Conservation (phyloP, 768 basidiomycete genomes). For the Lyophyllum shimeji region DNA sequence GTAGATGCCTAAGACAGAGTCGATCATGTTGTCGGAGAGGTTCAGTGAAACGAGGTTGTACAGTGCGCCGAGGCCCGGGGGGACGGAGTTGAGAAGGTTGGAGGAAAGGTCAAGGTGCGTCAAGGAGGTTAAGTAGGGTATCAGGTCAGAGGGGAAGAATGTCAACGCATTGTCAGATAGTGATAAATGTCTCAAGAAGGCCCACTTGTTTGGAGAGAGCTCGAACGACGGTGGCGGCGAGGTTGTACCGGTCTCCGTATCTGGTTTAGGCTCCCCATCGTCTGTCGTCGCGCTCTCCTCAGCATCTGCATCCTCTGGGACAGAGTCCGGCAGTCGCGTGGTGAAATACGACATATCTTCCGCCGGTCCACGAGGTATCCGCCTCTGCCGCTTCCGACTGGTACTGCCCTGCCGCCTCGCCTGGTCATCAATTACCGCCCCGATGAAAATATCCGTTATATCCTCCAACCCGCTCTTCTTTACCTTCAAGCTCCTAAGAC, state of each 20-base stretch:
- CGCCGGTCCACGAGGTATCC: conserved; percentile 37
- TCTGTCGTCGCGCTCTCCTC: conserved; percentile 19
- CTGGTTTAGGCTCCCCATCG: conserved; percentile 16
- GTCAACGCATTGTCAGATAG: conserved; percentile 81
- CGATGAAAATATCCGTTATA: conserved; percentile 72
- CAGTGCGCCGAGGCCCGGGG: conserved; percentile 69
- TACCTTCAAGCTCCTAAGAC: conserved; percentile 72
- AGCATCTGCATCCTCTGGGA: conserved; percentile 46
- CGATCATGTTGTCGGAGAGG: conserved; percentile 96
- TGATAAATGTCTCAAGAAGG: conserved; percentile 71
- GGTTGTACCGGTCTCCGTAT: conserved; percentile 18
- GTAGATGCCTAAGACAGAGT: conserved; percentile 89
- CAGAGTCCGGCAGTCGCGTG: conserved; percentile 55
- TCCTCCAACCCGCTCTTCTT: conserved; percentile 82
- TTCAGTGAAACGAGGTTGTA: conserved; percentile 88
- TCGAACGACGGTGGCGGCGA: conserved; percentile 32
- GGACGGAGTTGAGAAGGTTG: conserved; percentile 89
- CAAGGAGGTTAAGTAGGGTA: conserved; percentile 69
- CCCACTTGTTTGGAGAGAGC: conserved; percentile 68
- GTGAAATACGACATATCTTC: conserved; percentile 47
- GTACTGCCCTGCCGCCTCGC: conserved; percentile 58
- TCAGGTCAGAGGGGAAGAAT: conserved; percentile 67
- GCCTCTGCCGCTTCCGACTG: conserved; percentile 44
- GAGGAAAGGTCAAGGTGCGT: conserved; percentile 88
- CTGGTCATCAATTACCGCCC: conserved; percentile 77